These are phyloP conservation scores for Hypoxylon sp. DNA, from an alignment of 2,329 filamentous ascomycete species.

Conservation along the genomic window DNA sequence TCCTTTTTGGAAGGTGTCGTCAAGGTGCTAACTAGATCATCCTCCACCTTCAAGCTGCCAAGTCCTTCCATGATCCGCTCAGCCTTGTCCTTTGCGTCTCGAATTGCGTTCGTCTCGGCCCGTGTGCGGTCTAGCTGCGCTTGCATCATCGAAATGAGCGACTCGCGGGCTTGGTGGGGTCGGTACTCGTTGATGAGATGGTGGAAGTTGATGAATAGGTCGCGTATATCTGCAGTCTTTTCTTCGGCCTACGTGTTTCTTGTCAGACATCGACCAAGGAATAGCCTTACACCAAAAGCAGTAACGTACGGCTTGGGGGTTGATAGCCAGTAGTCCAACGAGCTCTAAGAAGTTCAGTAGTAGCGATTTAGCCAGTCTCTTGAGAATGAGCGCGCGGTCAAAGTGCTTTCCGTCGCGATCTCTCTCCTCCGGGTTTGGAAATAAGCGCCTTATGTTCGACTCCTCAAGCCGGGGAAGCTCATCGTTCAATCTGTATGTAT, in stretches of 20 bases:
- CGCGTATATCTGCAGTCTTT: slow-evolving; percentile 84
- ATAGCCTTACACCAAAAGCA: neutral
- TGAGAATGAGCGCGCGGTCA: slow-evolving; percentile 77
- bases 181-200: slow-evolving; percentile 87
- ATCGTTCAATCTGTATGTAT: slow-evolving; percentile 37
- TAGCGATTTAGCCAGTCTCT: slow-evolving; percentile 85
- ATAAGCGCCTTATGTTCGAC: slow-evolving; percentile 75
- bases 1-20: slow-evolving; percentile 27
- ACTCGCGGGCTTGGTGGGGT: slow-evolving; percentile 82
- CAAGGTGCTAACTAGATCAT: slow-evolving; percentile 36
- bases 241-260: slow-evolving; percentile 67
- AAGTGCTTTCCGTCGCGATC: slow-evolving; percentile 69
- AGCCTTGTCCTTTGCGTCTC: slow-evolving; percentile 79
- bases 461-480: slow-evolving; percentile 74
- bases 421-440: slow-evolving; percentile 61
- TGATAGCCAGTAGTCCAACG: slow-evolving; percentile 77
- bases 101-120: slow-evolving; percentile 82
- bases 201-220: slow-evolving; percentile 90
- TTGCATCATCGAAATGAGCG: slow-evolving; percentile 73
- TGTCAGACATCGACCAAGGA: slow-evolving; percentile 16
- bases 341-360: slow-evolving; percentile 92
- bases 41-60: slow-evolving; percentile 63
- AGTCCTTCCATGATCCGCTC: slow-evolving; percentile 80
- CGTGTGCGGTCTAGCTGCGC: slow-evolving; percentile 77
- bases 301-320: slow-evolving; percentile 68